These are phyloP conservation scores for Jatropha curcas DNA, from an alignment of 345 rosid genomes.

Conservation along the genomic window DNA sequence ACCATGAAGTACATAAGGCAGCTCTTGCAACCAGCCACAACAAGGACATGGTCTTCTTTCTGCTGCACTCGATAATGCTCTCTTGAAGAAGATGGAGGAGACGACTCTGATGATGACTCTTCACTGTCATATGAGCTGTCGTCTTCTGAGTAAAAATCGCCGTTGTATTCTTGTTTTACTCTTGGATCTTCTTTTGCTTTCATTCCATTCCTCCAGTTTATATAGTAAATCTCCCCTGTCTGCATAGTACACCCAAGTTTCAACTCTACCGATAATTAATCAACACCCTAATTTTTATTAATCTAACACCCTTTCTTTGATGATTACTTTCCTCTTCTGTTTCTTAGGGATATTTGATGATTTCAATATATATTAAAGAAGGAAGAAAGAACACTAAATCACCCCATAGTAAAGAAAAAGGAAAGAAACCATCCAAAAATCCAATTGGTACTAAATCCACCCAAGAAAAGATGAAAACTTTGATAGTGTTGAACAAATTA, in stretches of 20 bases:
- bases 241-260: conserved; percentile 17
- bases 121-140: conserved; percentile 65
- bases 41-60: conserved; percentile 57
- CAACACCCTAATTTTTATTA: no score
- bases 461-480: no score
- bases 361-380: no score
- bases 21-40: conserved; percentile 93
- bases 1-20: conserved; percentile 95
- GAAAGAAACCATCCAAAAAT: no score
- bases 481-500: no score
- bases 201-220: conserved; percentile 75
- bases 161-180: conserved; percentile 35
- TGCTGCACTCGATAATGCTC: conserved; percentile 22
- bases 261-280: no score
- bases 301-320: no score
- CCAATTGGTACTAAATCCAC: no score
- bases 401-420: no score
- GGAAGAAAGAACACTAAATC: no score
- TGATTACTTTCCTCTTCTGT: no score
- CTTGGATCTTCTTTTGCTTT: conserved; percentile 72
- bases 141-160: conserved; percentile 47
- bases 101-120: conserved; percentile 71
- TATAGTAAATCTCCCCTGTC: conserved; percentile 89
- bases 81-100: conserved; percentile 43
- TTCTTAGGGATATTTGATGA: no score